Percentiles rank a stretch among this genome's conserved stretches.
Conservation (phyloP, 768 basidiomycete species). For the Tricholoma flavovirens region DNA sequence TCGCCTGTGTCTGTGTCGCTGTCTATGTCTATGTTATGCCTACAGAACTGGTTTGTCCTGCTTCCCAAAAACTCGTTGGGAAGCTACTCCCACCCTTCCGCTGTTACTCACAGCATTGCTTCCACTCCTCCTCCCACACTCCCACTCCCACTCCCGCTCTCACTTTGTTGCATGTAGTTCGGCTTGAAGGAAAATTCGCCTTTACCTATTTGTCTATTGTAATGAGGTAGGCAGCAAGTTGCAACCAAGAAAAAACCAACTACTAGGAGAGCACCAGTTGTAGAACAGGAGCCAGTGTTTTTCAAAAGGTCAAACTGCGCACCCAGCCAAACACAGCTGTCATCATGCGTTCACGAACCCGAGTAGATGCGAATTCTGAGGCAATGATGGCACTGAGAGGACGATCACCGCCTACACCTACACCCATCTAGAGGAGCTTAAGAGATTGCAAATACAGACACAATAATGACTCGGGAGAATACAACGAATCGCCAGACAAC, state of each 20-base stretch:
- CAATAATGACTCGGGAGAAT: constrained; percentile 16
- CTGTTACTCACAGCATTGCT: too few relatives aligned
- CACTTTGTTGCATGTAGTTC: too few relatives aligned
- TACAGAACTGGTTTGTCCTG: too few relatives aligned
- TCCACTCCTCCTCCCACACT: too few relatives aligned
- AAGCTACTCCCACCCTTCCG: too few relatives aligned
- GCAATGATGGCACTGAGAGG: constrained; percentile 82
- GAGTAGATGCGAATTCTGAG: constrained; percentile 80
- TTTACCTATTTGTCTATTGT: too few relatives aligned
- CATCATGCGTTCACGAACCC: constrained; percentile 80
- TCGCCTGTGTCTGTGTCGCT: too few relatives aligned
- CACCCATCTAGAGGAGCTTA: constrained; percentile 48
- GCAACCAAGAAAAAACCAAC: constrained; percentile 57
- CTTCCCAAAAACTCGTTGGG: too few relatives aligned
- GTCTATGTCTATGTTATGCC: too few relatives aligned
- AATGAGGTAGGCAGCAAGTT: too few relatives aligned
- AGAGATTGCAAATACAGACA: background rate
- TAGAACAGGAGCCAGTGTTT: background rate
- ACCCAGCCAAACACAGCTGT: constrained; percentile 88
- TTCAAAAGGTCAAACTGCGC: constrained; percentile 15
- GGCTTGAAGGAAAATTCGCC: too few relatives aligned
- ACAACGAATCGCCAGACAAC: constrained; percentile 80
- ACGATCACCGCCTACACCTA: constrained; percentile 89
- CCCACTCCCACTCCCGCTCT: too few relatives aligned
- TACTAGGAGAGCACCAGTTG: constrained; percentile 62